Base-by-base conservation (phyloP, 768 basidiomycete genomes). In the Zangia roseola region DNA sequence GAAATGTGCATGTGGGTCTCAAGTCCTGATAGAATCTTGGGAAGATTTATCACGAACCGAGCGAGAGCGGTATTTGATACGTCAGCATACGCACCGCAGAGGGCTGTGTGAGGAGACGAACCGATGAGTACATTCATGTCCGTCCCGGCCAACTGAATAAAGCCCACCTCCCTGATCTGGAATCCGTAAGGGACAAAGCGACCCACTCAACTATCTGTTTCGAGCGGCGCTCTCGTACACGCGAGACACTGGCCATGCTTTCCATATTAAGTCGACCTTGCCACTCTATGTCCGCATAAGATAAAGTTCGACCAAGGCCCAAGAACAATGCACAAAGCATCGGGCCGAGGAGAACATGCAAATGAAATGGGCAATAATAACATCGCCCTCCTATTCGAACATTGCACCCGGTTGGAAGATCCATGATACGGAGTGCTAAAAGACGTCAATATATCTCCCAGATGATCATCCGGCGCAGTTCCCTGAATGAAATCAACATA, bases 31-130 rank as follows among this genome's bases (percentile, higher is more conserved):
- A 17, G 28, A 33, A 37, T 23, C 9, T n/a, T 16, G 14, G 10
- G 28, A 46, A 13, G 16, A 28, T 3, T 56, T 40, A 40, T 49
- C 46, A 43, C 17, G 19, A 42, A 41, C 31, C 10, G 12, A n/a
- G 4, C 21, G 38, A 14, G 26, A 12, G 8, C 23, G 25, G 36
- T 17, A 34, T 24, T n/a, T 28, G 25, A 25, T 19, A 19, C 5
- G 9, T 19, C 23, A 42, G 17, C 6, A 14, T 46, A 38, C 2
- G 28, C 31, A 24, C 30, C 10, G 9, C 10, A 43, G 34, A 39
- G n/a, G 36, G 24, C 16, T 19, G 45, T 30, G 42, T 24, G 34
- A 43, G 37, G 46, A 33, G 28, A 36, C n/a, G 33, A 39, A 35
- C 28, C 1, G 8, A 10, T 20, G 6, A 10, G 28, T 17, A 14